phyloP scores from a whole-genome alignment of 148 eudicot genomes.

The Fallopia convolvulus region DNA sequence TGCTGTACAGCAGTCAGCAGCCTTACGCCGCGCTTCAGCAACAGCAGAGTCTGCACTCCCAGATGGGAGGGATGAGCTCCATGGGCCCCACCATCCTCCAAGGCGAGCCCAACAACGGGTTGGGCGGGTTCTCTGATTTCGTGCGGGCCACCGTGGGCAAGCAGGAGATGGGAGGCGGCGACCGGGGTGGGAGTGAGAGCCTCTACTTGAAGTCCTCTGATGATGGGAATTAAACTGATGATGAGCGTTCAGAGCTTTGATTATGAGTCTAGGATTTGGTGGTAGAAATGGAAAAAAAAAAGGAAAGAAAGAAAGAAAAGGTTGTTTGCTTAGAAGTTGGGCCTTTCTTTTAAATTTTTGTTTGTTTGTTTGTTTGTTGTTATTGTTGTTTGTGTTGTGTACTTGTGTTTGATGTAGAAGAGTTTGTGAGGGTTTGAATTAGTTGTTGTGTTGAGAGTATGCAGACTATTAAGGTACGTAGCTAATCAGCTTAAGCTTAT shows the following conservation, averaged over 20 bases:
- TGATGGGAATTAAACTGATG: slow-evolving; percentile 39
- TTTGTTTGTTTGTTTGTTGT: neutral
- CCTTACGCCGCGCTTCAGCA: slow-evolving; percentile 70
- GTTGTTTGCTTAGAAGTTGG: neutral
- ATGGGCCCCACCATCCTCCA: slow-evolving; percentile 72
- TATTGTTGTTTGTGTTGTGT: neutral
- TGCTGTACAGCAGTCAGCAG: slow-evolving; percentile 74
- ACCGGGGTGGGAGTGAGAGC: slow-evolving; percentile 40
- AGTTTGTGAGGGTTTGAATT: neutral
- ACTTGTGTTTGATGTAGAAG: neutral
- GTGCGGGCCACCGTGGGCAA: slow-evolving; percentile 33
- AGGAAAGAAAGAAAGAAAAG: too few relatives aligned
- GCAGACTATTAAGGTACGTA: neutral
- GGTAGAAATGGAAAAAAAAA: neutral
- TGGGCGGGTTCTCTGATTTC: slow-evolving; percentile 52
- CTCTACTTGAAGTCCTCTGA: slow-evolving; percentile 71
- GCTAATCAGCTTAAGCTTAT: slow-evolving; percentile 6
- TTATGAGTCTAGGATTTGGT: slow-evolving; percentile 3
- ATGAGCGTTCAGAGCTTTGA: neutral
- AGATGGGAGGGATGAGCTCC: slow-evolving; percentile 57
- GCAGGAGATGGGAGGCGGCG: slow-evolving; percentile 54
- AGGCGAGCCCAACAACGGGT: slow-evolving; percentile 38
- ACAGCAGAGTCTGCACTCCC: slow-evolving; percentile 48
- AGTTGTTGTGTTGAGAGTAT: neutral
- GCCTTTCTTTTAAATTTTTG: neutral